Conservation (phyloP, 768 basidiomycete genomes). For the Collybia nuda region DNA sequence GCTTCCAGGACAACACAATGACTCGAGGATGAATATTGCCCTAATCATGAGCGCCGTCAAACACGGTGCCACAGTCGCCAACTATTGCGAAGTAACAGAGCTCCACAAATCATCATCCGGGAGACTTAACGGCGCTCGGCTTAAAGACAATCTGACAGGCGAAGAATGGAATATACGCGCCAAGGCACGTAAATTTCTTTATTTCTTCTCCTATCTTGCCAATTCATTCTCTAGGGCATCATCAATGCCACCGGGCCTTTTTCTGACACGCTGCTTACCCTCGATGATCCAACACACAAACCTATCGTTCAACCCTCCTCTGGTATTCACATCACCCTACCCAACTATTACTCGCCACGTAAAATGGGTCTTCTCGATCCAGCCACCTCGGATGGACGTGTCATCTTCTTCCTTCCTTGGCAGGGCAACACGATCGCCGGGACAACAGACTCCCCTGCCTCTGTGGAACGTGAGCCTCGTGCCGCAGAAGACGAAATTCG, state of each 20-base stretch:
- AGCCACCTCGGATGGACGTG: slow-evolving; percentile 91
- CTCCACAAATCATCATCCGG: slow-evolving; percentile 69
- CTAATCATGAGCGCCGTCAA: slow-evolving; percentile 94
- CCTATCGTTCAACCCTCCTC: slow-evolving; percentile 92
- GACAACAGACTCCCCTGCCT: slow-evolving; percentile 85
- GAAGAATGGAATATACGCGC: slow-evolving; percentile 80
- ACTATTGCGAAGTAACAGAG: slow-evolving; percentile 84
- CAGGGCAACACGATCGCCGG: slow-evolving; percentile 97
- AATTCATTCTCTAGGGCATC: slow-evolving; percentile 54
- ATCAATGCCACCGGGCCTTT: slow-evolving; percentile 98
- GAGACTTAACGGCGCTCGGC: slow-evolving; percentile 69
- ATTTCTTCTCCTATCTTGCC: too few relatives aligned
- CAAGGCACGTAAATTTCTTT: slow-evolving; percentile 46
- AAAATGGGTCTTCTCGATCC: slow-evolving; percentile 97
- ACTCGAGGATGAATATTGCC: slow-evolving; percentile 97
- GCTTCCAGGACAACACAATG: slow-evolving; percentile 88
- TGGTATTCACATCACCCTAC: slow-evolving; percentile 94
- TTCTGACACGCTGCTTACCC: slow-evolving; percentile 77
- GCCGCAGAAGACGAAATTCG: slow-evolving; percentile 93
- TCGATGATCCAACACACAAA: slow-evolving; percentile 75
- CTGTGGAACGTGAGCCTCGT: slow-evolving; percentile 70
- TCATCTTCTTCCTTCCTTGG: slow-evolving; percentile 99
- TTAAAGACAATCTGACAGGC: slow-evolving; percentile 83
- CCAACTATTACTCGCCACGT: slow-evolving; percentile 94
- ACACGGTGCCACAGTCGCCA: slow-evolving; percentile 82